These are phyloP conservation scores for Camellia granthamiana DNA, from an alignment of 148 eudicot species.

Conservation along the genomic window DNA sequence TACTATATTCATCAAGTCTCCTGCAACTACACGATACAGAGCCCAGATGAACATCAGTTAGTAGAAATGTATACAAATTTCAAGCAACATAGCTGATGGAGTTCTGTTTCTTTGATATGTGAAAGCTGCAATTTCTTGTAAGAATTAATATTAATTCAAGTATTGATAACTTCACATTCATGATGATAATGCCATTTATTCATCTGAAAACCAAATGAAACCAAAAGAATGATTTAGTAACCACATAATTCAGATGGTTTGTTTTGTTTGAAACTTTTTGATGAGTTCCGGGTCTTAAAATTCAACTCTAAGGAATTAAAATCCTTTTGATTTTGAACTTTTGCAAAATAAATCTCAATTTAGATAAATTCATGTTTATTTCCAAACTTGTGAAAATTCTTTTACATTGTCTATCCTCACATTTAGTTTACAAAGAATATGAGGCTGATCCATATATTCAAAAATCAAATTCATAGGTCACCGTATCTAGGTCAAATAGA, in stretches of 20 bases:
- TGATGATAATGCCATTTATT: not conserved
- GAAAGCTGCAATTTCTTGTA: not conserved
- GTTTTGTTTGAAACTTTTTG: no score
- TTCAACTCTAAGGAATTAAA: no score
- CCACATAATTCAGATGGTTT: not conserved
- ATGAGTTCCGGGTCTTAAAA: no score
- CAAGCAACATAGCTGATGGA: not conserved
- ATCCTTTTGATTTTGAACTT: no score
- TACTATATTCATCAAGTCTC: constrained; percentile 71
- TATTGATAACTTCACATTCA: not conserved
- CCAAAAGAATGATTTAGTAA: not conserved
- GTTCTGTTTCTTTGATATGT: not conserved
- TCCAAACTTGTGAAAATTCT: no score
- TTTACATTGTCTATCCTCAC: not conserved
- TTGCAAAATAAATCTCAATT: no score
- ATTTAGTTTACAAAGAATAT: no score
- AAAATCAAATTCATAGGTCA: no score
- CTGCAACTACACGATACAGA: constrained; percentile 52
- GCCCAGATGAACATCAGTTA: not conserved
- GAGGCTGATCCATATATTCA: no score
- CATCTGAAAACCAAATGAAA: not conserved
- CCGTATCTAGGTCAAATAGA: no score
- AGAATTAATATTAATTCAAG: not conserved
- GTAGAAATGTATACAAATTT: not conserved
- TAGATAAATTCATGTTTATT: no score